Evolutionary conservation across 805 yeast species (phyloP), one percentile per base, ranked within the genome.

Genomic region (Candida fluviatilis): DNA sequence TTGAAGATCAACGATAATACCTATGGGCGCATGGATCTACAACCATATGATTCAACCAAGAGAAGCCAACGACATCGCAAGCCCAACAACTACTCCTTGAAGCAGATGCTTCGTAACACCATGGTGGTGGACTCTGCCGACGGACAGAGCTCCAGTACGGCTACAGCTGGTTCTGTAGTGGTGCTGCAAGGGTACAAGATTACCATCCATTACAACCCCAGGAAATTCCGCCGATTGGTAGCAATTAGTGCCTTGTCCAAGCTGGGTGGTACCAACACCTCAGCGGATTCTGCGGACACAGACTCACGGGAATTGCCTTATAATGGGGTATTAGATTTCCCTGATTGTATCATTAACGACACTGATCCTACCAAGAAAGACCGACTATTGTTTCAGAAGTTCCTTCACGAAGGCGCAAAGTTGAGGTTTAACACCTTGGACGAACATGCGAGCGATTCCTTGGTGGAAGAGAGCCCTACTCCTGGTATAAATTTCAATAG

Each of bases 281-380:
- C 24, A 6, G 24, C 10, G 6, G 24, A 21, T 10, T 23, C 25
- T 23, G 25, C 25, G 25, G 11, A 23, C 11, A 11, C 11, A 7
- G 25, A 23, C 7, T 6, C 13, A 13, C 29, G 29, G n/a, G 29
- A 81, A 38, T 51, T 79, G 19, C 93, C 95, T 0, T 84, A 75
- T 47, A 63, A 82, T 35, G 93, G 93, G 0, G 72, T 84, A 0
- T 59, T 84, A 14, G 58, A 70, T 14, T 75, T 75, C 47, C 71
- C 75, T 15, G 79, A 82, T 31, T 78, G 82, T 25, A 73, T 70
- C 19, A 83, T 87, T 1, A 64, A 65, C 36, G 62, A 69, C 43
- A 83, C 93, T 0, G 71, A 73, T 29, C 95, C 95, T 0, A 71
- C 71, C 1, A 48, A 51, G 4, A 50, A 60, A 2, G 89, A 82